A percentile compares a stretch with the other conserved stretches of the same genome.
phyloP scores from a whole-genome alignment of 495 filamentous ascomycete species.

The Neurospora sp. region DNA sequence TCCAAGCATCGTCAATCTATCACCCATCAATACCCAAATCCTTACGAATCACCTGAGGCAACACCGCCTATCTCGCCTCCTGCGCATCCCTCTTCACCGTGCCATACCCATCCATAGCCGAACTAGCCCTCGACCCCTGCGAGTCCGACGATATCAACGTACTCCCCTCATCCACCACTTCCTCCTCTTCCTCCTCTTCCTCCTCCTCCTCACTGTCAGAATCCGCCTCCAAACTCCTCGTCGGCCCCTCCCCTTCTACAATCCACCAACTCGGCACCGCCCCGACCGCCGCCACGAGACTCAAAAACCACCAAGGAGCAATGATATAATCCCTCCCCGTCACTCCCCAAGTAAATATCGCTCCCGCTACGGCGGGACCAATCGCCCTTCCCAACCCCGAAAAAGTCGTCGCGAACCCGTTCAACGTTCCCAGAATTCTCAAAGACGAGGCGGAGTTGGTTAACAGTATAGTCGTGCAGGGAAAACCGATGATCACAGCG shows the following conservation, averaged over 20 bases:
- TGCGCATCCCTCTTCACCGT: background rate
- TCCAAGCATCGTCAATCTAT: background rate
- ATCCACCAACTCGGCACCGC: constrained; percentile 61
- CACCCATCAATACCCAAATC: background rate
- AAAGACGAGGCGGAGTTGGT: constrained; percentile 76
- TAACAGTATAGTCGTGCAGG: constrained; percentile 77
- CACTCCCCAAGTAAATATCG: constrained; percentile 60
- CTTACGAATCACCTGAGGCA: background rate
- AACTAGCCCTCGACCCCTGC: background rate
- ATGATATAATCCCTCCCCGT: constrained; percentile 56
- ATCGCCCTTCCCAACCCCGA: constrained; percentile 66
- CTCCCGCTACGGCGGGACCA: constrained; percentile 61
- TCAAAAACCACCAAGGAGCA: constrained; percentile 69
- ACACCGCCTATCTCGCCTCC: background rate
- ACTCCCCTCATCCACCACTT: background rate
- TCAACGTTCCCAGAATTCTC: constrained; percentile 73
- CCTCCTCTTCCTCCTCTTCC: constrained; percentile 1
- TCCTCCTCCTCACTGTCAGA: constrained; percentile 6
- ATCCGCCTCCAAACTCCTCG: constrained; percentile 17
- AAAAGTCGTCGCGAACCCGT: constrained; percentile 75
- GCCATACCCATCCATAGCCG: background rate
- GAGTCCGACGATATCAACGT: background rate
- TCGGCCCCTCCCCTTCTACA: constrained; percentile 66
- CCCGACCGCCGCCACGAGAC: constrained; percentile 47
- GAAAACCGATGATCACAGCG: constrained; percentile 71